These are phyloP conservation scores for Stephania yunnanensis DNA, from an alignment of 164 flowering plant genomes.

Conservation along the genomic window DNA sequence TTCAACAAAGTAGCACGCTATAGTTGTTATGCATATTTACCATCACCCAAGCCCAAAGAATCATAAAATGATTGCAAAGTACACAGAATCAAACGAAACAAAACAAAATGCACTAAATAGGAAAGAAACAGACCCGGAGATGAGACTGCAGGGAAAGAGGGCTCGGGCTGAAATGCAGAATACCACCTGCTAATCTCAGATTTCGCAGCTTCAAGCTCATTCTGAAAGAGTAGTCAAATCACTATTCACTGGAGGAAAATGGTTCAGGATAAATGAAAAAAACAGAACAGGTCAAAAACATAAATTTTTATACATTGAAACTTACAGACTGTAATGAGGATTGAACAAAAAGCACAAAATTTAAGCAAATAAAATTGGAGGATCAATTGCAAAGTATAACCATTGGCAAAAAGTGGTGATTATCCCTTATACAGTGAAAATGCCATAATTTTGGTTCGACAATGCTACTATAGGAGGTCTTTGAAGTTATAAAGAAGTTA, in stretches of 20 bases:
- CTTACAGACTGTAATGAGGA: neutral
- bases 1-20: neutral
- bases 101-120: neutral
- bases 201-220: constrained; percentile 76
- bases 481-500: too few relatives aligned
- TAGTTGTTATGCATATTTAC: neutral
- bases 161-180: constrained; percentile 72
- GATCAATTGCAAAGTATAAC: neutral
- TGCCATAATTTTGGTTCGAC: too few relatives aligned
- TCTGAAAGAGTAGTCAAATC: constrained; percentile 26
- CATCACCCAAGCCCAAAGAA: neutral
- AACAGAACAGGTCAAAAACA: neutral
- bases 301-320: too few relatives aligned
- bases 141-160: constrained; percentile 41
- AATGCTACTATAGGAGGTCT: too few relatives aligned
- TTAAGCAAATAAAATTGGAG: neutral
- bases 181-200: constrained; percentile 88
- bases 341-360: neutral
- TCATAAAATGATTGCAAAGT: too few relatives aligned
- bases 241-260: neutral
- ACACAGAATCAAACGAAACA: neutral
- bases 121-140: constrained; percentile 10
- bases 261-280: neutral
- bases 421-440: neutral
- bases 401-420: neutral